Evolutionary conservation across 2,329 filamentous ascomycete genomes (phyloP), one percentile per base, ranked within the genome.

Genomic region (Aureobasidium sp.): DNA sequence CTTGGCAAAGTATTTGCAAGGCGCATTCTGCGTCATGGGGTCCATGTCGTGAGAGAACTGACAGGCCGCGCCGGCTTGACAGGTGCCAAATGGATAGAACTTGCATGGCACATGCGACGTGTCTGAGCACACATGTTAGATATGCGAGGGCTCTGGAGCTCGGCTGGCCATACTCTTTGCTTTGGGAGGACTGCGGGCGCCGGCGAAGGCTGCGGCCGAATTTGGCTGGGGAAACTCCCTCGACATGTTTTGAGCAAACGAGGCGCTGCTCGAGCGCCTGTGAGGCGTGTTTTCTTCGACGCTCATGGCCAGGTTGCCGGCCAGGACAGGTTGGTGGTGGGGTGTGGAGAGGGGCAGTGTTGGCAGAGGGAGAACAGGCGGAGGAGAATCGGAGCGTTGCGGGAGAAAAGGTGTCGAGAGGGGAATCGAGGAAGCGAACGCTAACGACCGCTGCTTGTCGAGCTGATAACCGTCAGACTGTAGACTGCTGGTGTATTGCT

Each of bases 1-100:
- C 87, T 97, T 99, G 72, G 92, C 89, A 75, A 97, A 99, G 79
- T 97, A 99, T 78, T 97, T 99, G 87, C 94, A 99, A 14, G 85
- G 85, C 67, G 95, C 86, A 65, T 89, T 92, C 74, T 97, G 91
- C 57, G 89, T 84, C 44, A 91, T 85, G 34, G 87, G 84, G 73
- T 94, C 90, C 66, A 94, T 86, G 66, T 95, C 93, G 78, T 99
- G 94, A 70, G 91, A 90, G 77, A 97, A 99, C 44, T 94, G 94
- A 79, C 94, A 99, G 67, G 92, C 91, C 74, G 89, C 90, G 69
- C 94, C 94, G 63, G 94, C 94, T 82, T 97, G 93, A 76, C 94
- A 99, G 70, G 91, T 87, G 74, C 93, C 92, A 79, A 96, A 91
- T 60, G 91, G 87, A 77, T 94, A 99, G 88, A 99, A 99, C 82